phyloP scores from a whole-genome alignment of 2,329 filamentous ascomycete genomes.

The Colletotrichum caudatum region DNA sequence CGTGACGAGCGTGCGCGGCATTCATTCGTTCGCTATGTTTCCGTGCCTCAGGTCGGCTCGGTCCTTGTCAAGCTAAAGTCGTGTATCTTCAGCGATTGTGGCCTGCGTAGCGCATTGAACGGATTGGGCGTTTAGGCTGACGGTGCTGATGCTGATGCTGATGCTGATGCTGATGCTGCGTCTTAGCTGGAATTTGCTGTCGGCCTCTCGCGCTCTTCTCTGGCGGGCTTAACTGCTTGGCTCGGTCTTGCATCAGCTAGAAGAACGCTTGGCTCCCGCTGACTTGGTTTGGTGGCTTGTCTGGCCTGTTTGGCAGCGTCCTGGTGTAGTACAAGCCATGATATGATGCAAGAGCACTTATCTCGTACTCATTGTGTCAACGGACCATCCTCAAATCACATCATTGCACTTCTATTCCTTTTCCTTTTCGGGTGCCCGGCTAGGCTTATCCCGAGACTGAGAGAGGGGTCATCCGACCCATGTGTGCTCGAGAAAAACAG shows the following conservation, averaged over 20 bases:
- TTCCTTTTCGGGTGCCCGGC: background rate
- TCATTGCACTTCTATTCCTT: background rate
- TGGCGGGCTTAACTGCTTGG: background rate
- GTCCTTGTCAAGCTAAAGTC: background rate
- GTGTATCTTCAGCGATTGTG: background rate
- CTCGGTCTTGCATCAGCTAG: slow-evolving; percentile 20
- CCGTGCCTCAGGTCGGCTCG: slow-evolving; percentile 3
- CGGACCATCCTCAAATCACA: slow-evolving; percentile 3
- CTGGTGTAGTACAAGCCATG: slow-evolving; percentile 5
- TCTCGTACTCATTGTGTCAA: slow-evolving; percentile 11
- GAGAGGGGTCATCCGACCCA: slow-evolving; percentile 21
- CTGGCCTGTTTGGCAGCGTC: slow-evolving; percentile 21
- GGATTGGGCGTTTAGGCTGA: slow-evolving; percentile 11
- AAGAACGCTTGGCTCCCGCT: slow-evolving; percentile 16
- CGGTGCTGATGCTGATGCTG: slow-evolving; percentile 24
- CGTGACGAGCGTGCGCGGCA: slow-evolving; percentile 14
- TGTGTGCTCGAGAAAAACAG: background rate
- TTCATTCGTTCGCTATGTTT: slow-evolving; percentile 5
- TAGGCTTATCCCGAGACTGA: background rate
- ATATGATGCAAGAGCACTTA: slow-evolving; percentile 7
- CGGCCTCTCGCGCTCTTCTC: background rate
- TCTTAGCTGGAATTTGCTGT: background rate
- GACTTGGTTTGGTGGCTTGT: slow-evolving; percentile 17
- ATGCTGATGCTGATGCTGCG: slow-evolving; percentile 17
- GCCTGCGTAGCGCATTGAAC: background rate